Evolutionary conservation across 2,329 filamentous ascomycete genomes (phyloP), one percentile per base, ranked within the genome.

Genomic region (Leptoxyphium fumago): DNA sequence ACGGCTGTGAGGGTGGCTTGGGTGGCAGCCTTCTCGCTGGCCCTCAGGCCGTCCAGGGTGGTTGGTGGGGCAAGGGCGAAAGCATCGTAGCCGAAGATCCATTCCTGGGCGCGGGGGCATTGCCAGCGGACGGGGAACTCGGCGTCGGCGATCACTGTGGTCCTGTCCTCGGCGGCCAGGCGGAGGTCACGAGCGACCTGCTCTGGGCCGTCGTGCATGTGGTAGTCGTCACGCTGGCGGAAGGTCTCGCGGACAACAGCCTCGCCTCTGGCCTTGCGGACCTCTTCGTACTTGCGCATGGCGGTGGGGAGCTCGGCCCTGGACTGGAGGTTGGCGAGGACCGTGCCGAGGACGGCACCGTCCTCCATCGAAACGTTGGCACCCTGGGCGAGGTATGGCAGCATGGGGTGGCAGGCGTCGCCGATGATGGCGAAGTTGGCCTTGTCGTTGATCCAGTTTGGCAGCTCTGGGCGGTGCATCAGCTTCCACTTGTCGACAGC

Each of bases 291-390:
- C 5, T 67, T 40, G 10, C 57, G 54, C n/a, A 73, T 50, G 1
- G 65, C 63, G 13, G 60, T 52, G 0, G 68, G 62, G 3, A 63
- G 49, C 36, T 66, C 61, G 0, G 51, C 52, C 40, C 64, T 69
- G 0, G 57, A 59, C 29, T 64, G 60, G 9, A 80, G 21, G 2
- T 69, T 64, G 0, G 71, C 70, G 0, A 84, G 61, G 1, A 82
- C 53, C 1, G 69, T 64, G 0, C 79, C 80, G 0, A 84, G 61
- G 0, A 80, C 77, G 0, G 78, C 77, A 0, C 78, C 80, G 43
- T 84, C 80, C 54, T 84, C 80, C 1, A 84, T 65, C 0, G 75
- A 73, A 0, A 72, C 78, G 54, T 82, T 82, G 11, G 80, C 80
- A 0, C 80, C 79, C 58, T 78, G 80, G 0, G 75, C 79, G 26